Evolutionary conservation across 2,329 filamentous ascomycete species (phyloP), one percentile per base, ranked within the genome.

Genomic region (Talaromyces islandicus): DNA sequence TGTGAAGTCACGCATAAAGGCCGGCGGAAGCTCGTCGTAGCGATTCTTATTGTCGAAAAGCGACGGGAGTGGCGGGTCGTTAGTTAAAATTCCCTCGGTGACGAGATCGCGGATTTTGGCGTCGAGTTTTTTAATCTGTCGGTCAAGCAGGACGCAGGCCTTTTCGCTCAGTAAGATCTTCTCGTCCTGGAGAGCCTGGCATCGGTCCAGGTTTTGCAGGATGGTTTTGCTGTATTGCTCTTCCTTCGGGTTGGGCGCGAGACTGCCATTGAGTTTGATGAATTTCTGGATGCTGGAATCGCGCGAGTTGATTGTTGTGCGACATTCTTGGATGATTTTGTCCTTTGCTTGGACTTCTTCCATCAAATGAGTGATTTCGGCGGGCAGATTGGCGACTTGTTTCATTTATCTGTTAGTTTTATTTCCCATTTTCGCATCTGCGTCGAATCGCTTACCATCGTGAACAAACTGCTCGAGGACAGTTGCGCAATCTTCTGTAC

Each of bases 261-360:
- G 77, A 66, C 83, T 83, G 59, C 85, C 85, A 64, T 87, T 85
- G 10, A 82, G 66, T 65, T 85, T 86, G 69, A 88, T 82, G 71
- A 85, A 86, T 67, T 87, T 87, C 66, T 88, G 85, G n/a, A 88
- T 75, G 60, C 81, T 84, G 58, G 72, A 76, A 65, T 88, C 85
- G 52, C 84, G 83, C 35, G 80, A 80, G 62, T 79, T 79, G 68
- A 88, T 86, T 14, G 78, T 76, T n/a, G 78, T 73, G 51, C 80
- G 78, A 66, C 80, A 81, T 60, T 86, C 83, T 64, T 83, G 79
- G 58, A 88, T 84, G 54, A 81, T 78, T 60, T 81, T 79, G 65
- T 88, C 85, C 68, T 88, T 88, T 62, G 85, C 85, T 65, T 85
- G 81, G 50, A 88, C 85, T 67, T 88, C 85, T 67, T 88, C 85